phyloP scores from a whole-genome alignment of 805 yeast species.

The Metschnikowia reukaufii region DNA sequence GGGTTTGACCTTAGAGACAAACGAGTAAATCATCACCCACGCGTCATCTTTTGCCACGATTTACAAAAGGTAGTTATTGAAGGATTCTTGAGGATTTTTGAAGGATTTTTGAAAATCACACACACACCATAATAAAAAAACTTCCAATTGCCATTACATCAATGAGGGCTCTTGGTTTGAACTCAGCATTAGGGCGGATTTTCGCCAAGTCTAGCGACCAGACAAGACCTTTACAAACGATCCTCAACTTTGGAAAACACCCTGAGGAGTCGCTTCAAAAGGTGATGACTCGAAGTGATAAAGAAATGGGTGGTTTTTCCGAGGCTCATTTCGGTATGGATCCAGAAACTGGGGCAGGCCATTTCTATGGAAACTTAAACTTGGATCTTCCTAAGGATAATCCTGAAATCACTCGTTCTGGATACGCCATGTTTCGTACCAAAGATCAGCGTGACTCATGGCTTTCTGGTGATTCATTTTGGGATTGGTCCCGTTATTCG shows the following conservation, averaged over 20 bases:
- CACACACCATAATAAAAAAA: no score
- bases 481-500: constrained; percentile 70
- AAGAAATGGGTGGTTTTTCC: constrained; percentile 77
- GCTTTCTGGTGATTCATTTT: constrained; percentile 45
- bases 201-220: constrained; percentile 34
- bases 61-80: no score
- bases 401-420: constrained; percentile 37
- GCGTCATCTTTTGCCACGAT: no score
- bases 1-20: neutral
- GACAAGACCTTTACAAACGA: constrained; percentile 34
- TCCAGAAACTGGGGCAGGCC: constrained; percentile 33
- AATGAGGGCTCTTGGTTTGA: constrained; percentile 41
- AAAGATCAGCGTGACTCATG: constrained; percentile 49
- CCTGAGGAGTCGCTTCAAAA: constrained; percentile 46
- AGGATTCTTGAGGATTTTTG: neutral
- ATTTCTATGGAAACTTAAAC: constrained; percentile 59
- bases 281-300: constrained; percentile 65
- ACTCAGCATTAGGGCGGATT: constrained; percentile 36
- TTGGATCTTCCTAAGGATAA: constrained; percentile 46
- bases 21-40: no score
- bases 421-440: constrained; percentile 85
- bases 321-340: constrained; percentile 53
- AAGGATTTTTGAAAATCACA: neutral
- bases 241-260: constrained; percentile 58
- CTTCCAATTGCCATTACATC: neutral